A percentile compares a stretch with the other conserved stretches of the same genome.
These are phyloP conservation scores for Candida pseudoviswanathii DNA, from an alignment of 1,139 yeast species.

Conservation along the genomic window DNA sequence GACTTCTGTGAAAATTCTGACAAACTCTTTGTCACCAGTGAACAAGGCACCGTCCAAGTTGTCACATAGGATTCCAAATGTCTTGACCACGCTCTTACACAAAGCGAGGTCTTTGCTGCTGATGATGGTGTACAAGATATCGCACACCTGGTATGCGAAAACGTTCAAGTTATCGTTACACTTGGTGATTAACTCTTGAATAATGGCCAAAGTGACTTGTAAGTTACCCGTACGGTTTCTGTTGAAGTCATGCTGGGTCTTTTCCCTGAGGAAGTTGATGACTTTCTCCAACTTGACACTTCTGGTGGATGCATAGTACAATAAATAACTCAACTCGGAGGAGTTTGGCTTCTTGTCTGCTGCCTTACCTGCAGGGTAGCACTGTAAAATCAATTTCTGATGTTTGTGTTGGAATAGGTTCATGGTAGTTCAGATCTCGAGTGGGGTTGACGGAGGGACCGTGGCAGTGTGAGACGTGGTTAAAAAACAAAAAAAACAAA, in stretches of 20 bases:
- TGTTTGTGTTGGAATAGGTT: conserved; percentile 70
- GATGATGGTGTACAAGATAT: conserved; percentile 49
- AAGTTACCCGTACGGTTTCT: conserved; percentile 70
- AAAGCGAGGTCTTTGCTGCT: conserved; percentile 56
- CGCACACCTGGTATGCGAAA: conserved; percentile 65
- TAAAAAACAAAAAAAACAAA: background rate
- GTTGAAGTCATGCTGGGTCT: conserved; percentile 63
- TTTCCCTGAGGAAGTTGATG: conserved; percentile 64
- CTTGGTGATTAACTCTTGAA: conserved; percentile 67
- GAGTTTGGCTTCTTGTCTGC: conserved; percentile 89
- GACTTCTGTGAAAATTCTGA: conserved; percentile 49
- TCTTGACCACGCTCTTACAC: conserved; percentile 51
- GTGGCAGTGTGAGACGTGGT: background rate
- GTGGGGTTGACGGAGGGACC: background rate
- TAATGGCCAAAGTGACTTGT: conserved; percentile 75
- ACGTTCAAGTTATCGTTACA: conserved; percentile 85
- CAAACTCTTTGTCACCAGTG: conserved; percentile 68
- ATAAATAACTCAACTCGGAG: conserved; percentile 82
- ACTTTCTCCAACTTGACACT: conserved; percentile 88
- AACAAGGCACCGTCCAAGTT: conserved; percentile 69
- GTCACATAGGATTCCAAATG: conserved; percentile 62
- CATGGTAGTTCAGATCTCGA: conserved; percentile 16
- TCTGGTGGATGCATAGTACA: conserved; percentile 91
- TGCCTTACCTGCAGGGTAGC: conserved; percentile 89
- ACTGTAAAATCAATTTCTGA: conserved; percentile 83